These are phyloP conservation scores for Moesziomyces parantarcticus DNA, from an alignment of 1,284 basidiomycete species.

Conservation along the genomic window DNA sequence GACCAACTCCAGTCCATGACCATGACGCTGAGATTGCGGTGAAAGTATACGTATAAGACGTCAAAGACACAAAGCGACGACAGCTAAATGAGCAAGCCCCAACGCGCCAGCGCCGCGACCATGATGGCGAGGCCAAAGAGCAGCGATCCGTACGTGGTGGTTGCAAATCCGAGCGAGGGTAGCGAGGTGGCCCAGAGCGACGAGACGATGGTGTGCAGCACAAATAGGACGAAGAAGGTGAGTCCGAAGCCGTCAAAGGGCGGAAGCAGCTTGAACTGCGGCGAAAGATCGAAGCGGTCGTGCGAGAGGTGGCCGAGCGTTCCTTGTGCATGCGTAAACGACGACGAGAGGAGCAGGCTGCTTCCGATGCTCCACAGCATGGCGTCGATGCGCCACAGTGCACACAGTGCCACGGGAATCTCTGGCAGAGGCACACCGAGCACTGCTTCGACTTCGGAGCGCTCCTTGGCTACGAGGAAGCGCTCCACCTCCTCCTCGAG, in stretches of 20 bases:
- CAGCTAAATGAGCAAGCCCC: conserved; percentile 53
- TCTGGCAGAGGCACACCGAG: conserved; percentile 57
- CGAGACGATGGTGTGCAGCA: conserved; percentile 54
- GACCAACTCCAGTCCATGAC: no score
- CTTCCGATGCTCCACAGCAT: conserved; percentile 62
- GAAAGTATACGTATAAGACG: no score
- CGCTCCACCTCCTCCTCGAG: conserved; percentile 44
- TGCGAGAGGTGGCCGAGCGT: conserved; percentile 30
- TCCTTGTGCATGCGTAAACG: conserved; percentile 57
- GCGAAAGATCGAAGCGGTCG: conserved; percentile 25
- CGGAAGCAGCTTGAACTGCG: conserved; percentile 47
- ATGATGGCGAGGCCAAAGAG: conserved; percentile 58
- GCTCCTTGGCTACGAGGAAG: conserved; percentile 46
- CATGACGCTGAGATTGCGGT: no score
- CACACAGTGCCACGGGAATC: conserved; percentile 53
- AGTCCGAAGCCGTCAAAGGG: conserved; percentile 27
- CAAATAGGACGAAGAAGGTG: conserved; percentile 47
- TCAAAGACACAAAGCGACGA: neutral
- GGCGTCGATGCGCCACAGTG: conserved; percentile 62
- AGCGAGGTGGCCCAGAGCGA: conserved; percentile 55
- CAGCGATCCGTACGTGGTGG: conserved; percentile 56
- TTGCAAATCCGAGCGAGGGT: conserved; percentile 55
- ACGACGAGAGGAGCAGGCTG: conserved; percentile 53
- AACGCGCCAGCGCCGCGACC: conserved; percentile 53
- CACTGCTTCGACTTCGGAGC: conserved; percentile 56